A percentile compares a stretch with the other conserved stretches of the same genome.
Evolutionary conservation across 2,329 filamentous ascomycete genomes (phyloP).

Genomic region (Colletotrichum sp.): DNA sequence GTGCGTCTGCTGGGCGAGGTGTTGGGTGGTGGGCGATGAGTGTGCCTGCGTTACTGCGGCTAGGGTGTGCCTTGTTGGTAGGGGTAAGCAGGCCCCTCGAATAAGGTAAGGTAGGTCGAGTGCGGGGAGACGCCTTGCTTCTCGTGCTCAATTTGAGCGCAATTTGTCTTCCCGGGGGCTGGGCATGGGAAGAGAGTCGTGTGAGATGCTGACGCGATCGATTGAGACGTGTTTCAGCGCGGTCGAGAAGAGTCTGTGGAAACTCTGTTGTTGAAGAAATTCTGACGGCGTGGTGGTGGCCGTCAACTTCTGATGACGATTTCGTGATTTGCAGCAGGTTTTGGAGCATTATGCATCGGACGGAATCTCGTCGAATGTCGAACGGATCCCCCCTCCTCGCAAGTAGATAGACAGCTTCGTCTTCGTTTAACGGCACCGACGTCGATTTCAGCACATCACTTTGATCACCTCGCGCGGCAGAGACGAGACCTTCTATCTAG

Average conservation of each 20-base stretch:
- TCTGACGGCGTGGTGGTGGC: background rate
- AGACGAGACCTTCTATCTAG: background rate
- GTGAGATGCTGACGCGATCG: background rate
- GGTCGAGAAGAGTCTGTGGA: background rate
- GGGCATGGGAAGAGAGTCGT: background rate
- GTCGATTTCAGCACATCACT: background rate
- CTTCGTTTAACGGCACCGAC: background rate
- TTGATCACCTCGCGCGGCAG: background rate
- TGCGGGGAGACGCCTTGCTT: constrained; percentile 8
- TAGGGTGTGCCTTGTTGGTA: constrained; percentile 13
- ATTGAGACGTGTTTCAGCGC: background rate
- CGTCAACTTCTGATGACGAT: background rate
- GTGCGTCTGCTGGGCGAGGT: background rate
- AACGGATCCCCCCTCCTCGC: background rate
- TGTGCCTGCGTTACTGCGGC: background rate
- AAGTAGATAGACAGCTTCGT: background rate
- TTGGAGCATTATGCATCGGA: background rate
- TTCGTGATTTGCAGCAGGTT: background rate
- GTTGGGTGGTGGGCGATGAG: background rate
- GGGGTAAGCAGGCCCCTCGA: background rate
- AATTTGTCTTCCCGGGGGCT: background rate
- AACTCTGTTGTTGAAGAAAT: background rate
- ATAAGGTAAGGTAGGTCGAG: background rate
- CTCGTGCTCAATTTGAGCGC: background rate
- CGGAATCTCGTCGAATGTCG: background rate